Evolutionary conservation across 116 monocot genomes (phyloP), one percentile per base, ranked within the genome.

Genomic region (Zostera marina): DNA sequence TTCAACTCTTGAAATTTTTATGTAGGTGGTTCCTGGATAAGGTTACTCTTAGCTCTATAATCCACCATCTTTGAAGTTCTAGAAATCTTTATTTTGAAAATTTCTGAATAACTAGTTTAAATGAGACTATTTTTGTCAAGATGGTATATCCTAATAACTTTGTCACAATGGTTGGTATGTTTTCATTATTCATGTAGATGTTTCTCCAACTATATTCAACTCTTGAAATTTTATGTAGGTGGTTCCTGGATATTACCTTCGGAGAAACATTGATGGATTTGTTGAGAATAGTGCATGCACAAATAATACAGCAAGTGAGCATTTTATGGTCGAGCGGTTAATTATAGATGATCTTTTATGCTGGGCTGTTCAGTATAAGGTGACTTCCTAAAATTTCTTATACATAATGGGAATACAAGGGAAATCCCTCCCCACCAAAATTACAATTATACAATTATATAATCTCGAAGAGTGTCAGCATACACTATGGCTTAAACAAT

Each of bases 271-370:
- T 68, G 81, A 91, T 81, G 90, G 90, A 42, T 64, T 12, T 52
- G 79, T 84, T 57, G 85, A 91, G 68, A 39, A 85, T 62, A 91
- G 90, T 46, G 58, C 85, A 22, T 78, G 81, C 51, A 43, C 70
- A 14, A 91, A 91, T 62, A 85, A 91, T 63, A 91, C 90, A 25
- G 90, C 90, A 40, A 91, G 85, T 57, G 90, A 91, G 65, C 78
- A 91, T 61, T 77, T 91, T 47, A 91, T 91, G 90, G 68, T 75
- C 19, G 90, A 91, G 54, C 81, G 90, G 8, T 56, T 91, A 64
- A 85, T 91, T 60, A 38, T 91, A 54, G 90, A 91, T 68, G 90
- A 91, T 71, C 81, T 84, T 74, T 43, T 76, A 52, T 52, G 52
- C 68, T 91, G 90, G 90, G 79, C 74, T 46, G 65, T 79, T 19